These are phyloP conservation scores for Saccharomyces mikatae DNA, from an alignment of 805 yeast species.

Conservation along the genomic window DNA sequence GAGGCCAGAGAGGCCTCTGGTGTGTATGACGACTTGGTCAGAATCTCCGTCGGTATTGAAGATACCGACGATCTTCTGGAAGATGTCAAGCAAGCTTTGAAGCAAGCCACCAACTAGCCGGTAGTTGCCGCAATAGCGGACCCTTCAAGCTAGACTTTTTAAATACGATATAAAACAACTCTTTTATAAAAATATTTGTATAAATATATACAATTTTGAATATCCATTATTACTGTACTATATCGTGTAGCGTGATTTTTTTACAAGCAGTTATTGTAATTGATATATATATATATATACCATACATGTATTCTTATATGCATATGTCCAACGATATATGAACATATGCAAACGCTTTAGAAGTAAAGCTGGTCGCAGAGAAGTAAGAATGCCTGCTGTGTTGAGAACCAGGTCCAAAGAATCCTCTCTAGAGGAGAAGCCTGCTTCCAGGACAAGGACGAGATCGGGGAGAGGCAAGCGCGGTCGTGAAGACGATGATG, in stretches of 20 bases:
- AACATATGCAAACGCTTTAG: background rate
- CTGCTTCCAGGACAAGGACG: background rate
- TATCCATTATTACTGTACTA: background rate
- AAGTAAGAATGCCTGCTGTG: constrained; percentile 8
- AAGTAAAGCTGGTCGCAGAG: background rate
- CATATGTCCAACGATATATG: too few species aligned
- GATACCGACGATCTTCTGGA: constrained; percentile 66
- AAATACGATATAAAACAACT: background rate
- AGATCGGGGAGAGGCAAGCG: constrained; percentile 6
- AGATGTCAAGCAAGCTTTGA: constrained; percentile 66
- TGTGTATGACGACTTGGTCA: constrained; percentile 71
- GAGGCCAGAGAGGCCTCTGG: constrained; percentile 72
- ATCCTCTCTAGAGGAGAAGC: constrained; percentile 2
- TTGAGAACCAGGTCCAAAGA: constrained; percentile 8
- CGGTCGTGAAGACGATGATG: constrained; percentile 15
- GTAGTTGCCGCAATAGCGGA: background rate
- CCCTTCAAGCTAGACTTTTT: background rate
- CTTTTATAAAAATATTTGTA: background rate
- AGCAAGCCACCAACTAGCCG: constrained; percentile 21
- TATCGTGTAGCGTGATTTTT: background rate
- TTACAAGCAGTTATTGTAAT: background rate
- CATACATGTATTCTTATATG: too few species aligned
- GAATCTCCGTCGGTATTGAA: constrained; percentile 84
- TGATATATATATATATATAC: too few species aligned
- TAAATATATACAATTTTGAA: background rate